Evolutionary conservation across 257 asterid genomes (phyloP), one percentile per base, ranked within the genome.

Genomic region (Lavandula angustifolia): DNA sequence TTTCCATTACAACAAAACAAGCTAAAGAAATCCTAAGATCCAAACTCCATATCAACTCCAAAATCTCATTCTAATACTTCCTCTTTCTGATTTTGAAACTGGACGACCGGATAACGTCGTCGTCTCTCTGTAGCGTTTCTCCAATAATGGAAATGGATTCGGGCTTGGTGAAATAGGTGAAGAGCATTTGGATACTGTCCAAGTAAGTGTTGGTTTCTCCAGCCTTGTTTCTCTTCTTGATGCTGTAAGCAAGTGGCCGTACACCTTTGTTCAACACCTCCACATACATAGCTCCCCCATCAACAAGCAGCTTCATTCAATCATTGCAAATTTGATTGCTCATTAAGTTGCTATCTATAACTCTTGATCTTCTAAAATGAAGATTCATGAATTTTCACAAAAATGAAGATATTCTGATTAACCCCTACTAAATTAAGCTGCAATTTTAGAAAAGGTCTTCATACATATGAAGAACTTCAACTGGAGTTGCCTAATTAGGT

Each of bases 231-330:
- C 67, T 86, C 88, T 82, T 86, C 79, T 53, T 83, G 70, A 91
- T 86, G 74, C 81, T 57, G 79, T 91, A 91, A 5, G 95, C 86
- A 48, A 88, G 94, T 0, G 98, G 98, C 68, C 85, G 75, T 40
- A 91, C 94, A 6, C 96, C 98, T 67, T 92, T 80, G 71, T 91
- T 91, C 79, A 84, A 83, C 69, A 91, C 91, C 72, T 91, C 98
- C 55, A 86, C 87, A 18, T 86, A 79, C 91, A 83, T 83, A 4
- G 85, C 95, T n/a, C 98, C 98, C 54, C 96, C 96, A 37, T 81
- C 94, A 22, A 81, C 81, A 9, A 88, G 90, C 86, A 88, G 75
- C 98, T 91, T 85, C 67, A 49, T 33, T 27, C 48, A 72, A 56
- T 16, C 55, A n/a, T n/a, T n/a, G n/a, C n/a, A n/a, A n/a, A n/a